A percentile compares a stretch with the other conserved stretches of the same genome.
Evolutionary conservation across 768 basidiomycete genomes (phyloP).

Genomic region (Leccinum longicurvipes): DNA sequence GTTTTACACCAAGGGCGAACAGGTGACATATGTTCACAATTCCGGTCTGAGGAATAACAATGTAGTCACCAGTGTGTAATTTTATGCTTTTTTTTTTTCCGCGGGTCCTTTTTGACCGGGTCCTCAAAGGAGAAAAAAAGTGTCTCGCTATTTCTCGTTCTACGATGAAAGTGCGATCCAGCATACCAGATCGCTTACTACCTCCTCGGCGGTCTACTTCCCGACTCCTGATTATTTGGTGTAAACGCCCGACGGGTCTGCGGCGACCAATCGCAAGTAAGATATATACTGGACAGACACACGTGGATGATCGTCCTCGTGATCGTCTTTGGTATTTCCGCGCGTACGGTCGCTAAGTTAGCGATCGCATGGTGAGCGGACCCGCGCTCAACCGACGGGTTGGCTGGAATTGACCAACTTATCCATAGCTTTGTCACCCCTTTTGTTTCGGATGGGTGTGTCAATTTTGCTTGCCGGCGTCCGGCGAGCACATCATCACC

Average conservation of each 20-base stretch:
- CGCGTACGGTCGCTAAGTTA: too few species aligned
- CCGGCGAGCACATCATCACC: conserved; percentile 21
- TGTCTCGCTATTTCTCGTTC: conserved; percentile 25
- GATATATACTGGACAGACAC: conserved; percentile 22
- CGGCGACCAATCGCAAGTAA: conserved; percentile 25
- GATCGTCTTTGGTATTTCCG: too few species aligned
- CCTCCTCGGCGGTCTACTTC: conserved; percentile 40
- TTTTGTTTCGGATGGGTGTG: not conserved
- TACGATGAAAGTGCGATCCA: conserved; percentile 14
- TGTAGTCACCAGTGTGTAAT: conserved; percentile 34
- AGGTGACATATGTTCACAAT: conserved; percentile 18
- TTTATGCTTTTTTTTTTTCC: conserved; percentile 24
- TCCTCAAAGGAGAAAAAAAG: not conserved
- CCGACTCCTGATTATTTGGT: conserved; percentile 41
- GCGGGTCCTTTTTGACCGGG: not conserved
- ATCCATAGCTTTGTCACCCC: not conserved
- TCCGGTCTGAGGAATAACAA: conserved; percentile 3
- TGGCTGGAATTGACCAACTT: conserved; percentile 14
- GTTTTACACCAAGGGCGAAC: conserved; percentile 41
- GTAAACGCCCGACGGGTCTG: conserved; percentile 35
- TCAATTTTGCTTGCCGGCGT: not conserved
- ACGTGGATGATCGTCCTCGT: conserved; percentile 30
- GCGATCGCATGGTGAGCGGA: not conserved
- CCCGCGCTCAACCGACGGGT: too few species aligned
- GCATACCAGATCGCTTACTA: conserved; percentile 31